A percentile compares a stretch with the other conserved stretches of the same genome.
Evolutionary conservation across 2,329 filamentous ascomycete species (phyloP).

Genomic region (Diatrype stigma): DNA sequence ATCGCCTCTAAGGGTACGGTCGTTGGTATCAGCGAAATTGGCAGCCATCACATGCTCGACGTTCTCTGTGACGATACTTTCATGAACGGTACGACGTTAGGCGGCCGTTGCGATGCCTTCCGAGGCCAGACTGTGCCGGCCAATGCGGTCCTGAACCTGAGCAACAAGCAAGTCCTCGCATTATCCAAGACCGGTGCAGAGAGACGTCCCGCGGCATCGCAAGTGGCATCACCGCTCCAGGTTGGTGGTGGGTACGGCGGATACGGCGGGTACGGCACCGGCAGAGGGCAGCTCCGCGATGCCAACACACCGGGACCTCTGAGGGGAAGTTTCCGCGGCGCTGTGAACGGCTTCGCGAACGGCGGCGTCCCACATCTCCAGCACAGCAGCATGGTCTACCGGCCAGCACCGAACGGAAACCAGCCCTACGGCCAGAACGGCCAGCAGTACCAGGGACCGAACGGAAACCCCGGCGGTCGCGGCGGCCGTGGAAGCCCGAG

Average conservation of each 20-base stretch:
- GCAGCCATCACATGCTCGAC: slow-evolving; percentile 78
- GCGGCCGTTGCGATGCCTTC: slow-evolving; percentile 88
- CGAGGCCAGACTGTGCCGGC: slow-evolving; percentile 86
- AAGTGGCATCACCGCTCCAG: slow-evolving; percentile 35
- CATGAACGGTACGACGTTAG: slow-evolving; percentile 93
- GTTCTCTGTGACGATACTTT: slow-evolving; percentile 92
- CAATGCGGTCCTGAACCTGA: slow-evolving; percentile 84
- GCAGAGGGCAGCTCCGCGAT: slow-evolving; percentile 60
- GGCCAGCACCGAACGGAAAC: slow-evolving; percentile 29
- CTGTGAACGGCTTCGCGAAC: slow-evolving; percentile 42
- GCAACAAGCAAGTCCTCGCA: slow-evolving; percentile 74
- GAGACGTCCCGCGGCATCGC: slow-evolving; percentile 42
- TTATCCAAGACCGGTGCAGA: slow-evolving; percentile 56
- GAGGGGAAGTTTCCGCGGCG: slow-evolving; percentile 54
- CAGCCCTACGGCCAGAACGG: slow-evolving; percentile 21
- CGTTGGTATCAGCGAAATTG: slow-evolving; percentile 86
- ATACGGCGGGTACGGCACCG: slow-evolving; percentile 33
- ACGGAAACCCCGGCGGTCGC: slow-evolving; percentile 26
- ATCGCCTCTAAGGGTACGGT: slow-evolving; percentile 90
- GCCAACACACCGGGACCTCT: slow-evolving; percentile 52
- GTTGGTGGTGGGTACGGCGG: slow-evolving; percentile 4
- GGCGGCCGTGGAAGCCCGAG: slow-evolving; percentile 16
- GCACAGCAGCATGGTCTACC: slow-evolving; percentile 51
- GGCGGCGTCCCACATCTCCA: slow-evolving; percentile 41
- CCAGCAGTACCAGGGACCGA: slow-evolving; percentile 16